Evolutionary conservation across 306 rosid species (phyloP), one percentile per base, ranked within the genome.

Genomic region (Potentilla sterilis): DNA sequence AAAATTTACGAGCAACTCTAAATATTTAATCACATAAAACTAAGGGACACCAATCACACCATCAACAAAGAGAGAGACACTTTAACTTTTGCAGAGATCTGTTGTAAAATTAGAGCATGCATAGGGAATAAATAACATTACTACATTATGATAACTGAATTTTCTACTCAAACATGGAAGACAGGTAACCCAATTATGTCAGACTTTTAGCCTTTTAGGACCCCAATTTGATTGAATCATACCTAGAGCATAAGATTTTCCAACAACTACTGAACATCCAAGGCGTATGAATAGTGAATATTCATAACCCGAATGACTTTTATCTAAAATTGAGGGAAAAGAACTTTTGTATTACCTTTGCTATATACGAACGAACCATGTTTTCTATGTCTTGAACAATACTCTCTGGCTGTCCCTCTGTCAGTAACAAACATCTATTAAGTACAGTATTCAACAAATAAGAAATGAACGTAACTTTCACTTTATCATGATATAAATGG

Each of bases 331-430:
- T 46, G 58, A 69, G 67, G 13, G 40, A 1, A 41, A 72, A 8
- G 4, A 6, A 55, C 46, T 43, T 78, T 68, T 73, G n/a, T 32
- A 15, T 72, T 88, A 92, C 95, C 96, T 92, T 89, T 63, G 79
- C 89, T 75, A 89, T 86, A 72, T 89, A 89, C 54, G 95, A 83
- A 64, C 75, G 89, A 72, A 92, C 88, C 93, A 89, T 86, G 82
- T 59, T 81, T 83, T 92, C 97, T 75, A 92, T 92, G 58, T 92
- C 97, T 43, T 81, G 85, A 83, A 89, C 92, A 78, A 92, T 80
- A 77, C 82, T 85, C 80, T 89, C 91, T 66, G 90, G 86, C 77
- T 92, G 97, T 72, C 90, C 97, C 78, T 88, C 97, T 92, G 81
- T 52, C 63, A 78, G 78, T 69, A 80, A 49, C 48, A 71, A 80